Evolutionary conservation across 2,329 filamentous ascomycete species (phyloP).

Genomic region (Fusarium palustre): DNA sequence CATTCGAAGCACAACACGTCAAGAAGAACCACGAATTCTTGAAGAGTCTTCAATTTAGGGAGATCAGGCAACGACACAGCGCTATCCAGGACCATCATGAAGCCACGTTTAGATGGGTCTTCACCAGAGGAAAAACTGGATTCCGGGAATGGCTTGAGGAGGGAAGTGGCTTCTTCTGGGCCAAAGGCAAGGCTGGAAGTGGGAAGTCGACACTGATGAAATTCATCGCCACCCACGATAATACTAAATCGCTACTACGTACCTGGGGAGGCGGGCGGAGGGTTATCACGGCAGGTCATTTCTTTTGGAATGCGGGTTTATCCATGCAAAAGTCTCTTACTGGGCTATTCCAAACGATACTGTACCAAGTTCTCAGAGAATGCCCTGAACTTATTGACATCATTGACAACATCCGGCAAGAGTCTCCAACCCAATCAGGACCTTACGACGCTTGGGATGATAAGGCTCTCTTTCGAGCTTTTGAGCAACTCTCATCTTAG

Average conservation of each 20-base stretch:
- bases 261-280: not conserved
- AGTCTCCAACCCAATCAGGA: fast-evolving
- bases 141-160: not conserved
- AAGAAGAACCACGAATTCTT: not conserved
- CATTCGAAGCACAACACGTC: not conserved
- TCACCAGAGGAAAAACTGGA: not conserved
- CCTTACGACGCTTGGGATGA: not conserved
- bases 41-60: not conserved
- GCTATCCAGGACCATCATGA: not conserved
- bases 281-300: not conserved
- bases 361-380: not conserved
- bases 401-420: not conserved
- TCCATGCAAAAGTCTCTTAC: slow-evolving; percentile 13
- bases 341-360: not conserved
- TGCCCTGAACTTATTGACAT: not conserved
- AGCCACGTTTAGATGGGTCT: not conserved
- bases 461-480: not conserved
- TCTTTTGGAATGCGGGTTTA: slow-evolving; percentile 6
- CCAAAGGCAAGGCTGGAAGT: slow-evolving; percentile 16
- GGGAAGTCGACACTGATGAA: slow-evolving; percentile 28
- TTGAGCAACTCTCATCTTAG: not conserved
- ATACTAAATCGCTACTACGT: not conserved
- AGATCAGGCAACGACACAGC: not conserved
- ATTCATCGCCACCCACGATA: not conserved
- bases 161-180: slow-evolving; percentile 1